Evolutionary conservation across 176 grass and related monocot genomes (phyloP).

Genomic region (Melocanna baccifera): DNA sequence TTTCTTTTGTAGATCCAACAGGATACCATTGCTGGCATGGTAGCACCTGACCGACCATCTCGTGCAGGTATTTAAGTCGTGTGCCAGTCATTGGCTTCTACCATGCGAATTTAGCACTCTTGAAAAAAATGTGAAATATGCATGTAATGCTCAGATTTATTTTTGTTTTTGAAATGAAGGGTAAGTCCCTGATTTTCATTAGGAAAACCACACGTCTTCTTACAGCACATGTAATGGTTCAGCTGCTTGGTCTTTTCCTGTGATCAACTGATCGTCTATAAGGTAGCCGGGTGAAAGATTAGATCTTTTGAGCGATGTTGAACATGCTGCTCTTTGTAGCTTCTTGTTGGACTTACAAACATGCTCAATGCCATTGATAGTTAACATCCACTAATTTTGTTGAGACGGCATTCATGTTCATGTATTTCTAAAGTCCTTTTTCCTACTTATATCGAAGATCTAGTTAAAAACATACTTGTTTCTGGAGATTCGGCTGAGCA

Average conservation of each 20-base stretch:
- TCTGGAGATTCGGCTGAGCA: background rate
- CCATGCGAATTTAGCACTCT: background rate
- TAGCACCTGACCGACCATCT: background rate
- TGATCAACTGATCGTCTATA: background rate
- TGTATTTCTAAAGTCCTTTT: background rate
- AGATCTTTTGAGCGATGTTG: background rate
- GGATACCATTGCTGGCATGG: background rate
- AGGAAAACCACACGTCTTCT: no score
- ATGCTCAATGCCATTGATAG: background rate
- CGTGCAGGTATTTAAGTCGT: background rate
- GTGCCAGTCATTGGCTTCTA: background rate
- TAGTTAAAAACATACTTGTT: background rate
- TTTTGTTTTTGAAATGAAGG: no score
- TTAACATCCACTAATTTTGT: background rate
- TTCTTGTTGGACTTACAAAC: background rate
- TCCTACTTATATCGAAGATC: background rate
- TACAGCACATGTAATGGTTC: no score
- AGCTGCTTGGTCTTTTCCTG: background rate
- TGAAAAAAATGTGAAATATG: background rate
- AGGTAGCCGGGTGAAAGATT: background rate
- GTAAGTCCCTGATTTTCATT: no score
- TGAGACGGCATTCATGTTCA: background rate
- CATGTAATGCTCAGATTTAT: background rate
- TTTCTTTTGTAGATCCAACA: background rate
- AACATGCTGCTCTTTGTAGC: background rate